phyloP scores from a whole-genome alignment of 2,329 filamentous ascomycete genomes.

The Aspergillus intermedius region DNA sequence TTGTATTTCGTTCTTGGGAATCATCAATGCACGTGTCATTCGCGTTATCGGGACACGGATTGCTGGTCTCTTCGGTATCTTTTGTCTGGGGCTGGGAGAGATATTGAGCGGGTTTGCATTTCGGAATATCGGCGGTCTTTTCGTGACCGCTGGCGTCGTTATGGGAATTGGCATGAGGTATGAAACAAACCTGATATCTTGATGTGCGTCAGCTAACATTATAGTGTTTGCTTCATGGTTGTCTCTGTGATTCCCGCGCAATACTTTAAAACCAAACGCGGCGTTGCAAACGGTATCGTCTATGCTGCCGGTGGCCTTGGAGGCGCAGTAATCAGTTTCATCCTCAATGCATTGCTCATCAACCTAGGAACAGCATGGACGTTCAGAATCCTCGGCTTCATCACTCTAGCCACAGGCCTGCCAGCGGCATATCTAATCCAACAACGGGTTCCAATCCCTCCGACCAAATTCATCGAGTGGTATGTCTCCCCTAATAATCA shows the following conservation, averaged over 20 bases:
- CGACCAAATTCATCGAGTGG: slow-evolving; percentile 46
- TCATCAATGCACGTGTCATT: slow-evolving; percentile 49
- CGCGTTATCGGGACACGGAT: slow-evolving; percentile 43
- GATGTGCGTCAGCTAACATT: slow-evolving; percentile 16
- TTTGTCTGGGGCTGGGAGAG: slow-evolving; percentile 45
- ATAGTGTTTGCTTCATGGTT: slow-evolving; percentile 38
- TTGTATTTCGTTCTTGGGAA: slow-evolving; percentile 46
- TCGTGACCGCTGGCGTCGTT: slow-evolving; percentile 44
- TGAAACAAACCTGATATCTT: slow-evolving; percentile 8
- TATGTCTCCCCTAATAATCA: slow-evolving; percentile 14
- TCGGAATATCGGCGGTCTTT: slow-evolving; percentile 42
- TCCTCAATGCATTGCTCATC: slow-evolving; percentile 39
- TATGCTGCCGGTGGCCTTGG: slow-evolving; percentile 47
- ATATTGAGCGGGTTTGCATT: slow-evolving; percentile 45
- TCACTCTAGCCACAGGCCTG: slow-evolving; percentile 48
- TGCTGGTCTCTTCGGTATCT: slow-evolving; percentile 46
- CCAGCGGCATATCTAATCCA: slow-evolving; percentile 50
- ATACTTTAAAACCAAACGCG: slow-evolving; percentile 50
- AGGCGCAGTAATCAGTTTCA: slow-evolving; percentile 48
- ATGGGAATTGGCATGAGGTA: slow-evolving; percentile 41
- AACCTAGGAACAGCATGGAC: slow-evolving; percentile 37
- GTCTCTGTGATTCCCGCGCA: slow-evolving; percentile 47
- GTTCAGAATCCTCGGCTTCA: slow-evolving; percentile 40
- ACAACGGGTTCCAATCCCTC: slow-evolving; percentile 30
- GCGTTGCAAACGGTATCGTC: slow-evolving; percentile 48